phyloP scores from a whole-genome alignment of 1,139 yeast genomes.

The Yamadazyma atmosphaerica region DNA sequence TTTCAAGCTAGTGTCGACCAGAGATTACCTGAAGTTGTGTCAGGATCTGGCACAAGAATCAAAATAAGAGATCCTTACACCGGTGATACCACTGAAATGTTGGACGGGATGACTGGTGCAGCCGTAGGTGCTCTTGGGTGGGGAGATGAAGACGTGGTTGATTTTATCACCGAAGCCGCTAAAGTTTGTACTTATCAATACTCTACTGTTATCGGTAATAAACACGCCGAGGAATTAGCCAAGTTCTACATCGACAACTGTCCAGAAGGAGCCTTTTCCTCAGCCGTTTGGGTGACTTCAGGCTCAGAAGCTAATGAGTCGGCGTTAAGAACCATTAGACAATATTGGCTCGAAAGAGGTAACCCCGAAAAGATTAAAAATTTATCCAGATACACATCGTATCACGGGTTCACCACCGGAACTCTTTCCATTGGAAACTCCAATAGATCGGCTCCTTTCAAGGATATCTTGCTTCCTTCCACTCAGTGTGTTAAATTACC shows the following conservation, averaged over 20 bases:
- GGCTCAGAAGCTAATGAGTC: slow-evolving; percentile 66
- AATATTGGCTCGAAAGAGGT: slow-evolving; percentile 53
- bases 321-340: slow-evolving; percentile 56
- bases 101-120: slow-evolving; percentile 65
- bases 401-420: slow-evolving; percentile 62
- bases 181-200: slow-evolving; percentile 45
- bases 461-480: slow-evolving; percentile 41
- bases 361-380: slow-evolving; percentile 49
- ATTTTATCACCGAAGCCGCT: slow-evolving; percentile 52
- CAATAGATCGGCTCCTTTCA: slow-evolving; percentile 41
- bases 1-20: slow-evolving; percentile 44
- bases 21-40: slow-evolving; percentile 42
- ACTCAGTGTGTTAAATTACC: slow-evolving; percentile 46
- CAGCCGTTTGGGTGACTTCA: slow-evolving; percentile 58
- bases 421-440: slow-evolving; percentile 51
- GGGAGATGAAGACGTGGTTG: slow-evolving; percentile 52
- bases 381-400: slow-evolving; percentile 53
- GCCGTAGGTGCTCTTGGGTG: slow-evolving; percentile 65
- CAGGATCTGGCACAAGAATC: slow-evolving; percentile 50
- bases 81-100: slow-evolving; percentile 35
- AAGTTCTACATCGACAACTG: slow-evolving; percentile 52
- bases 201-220: slow-evolving; percentile 44
- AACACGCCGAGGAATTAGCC: slow-evolving; percentile 51
- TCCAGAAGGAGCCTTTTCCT: slow-evolving; percentile 53
- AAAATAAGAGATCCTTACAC: slow-evolving; percentile 47